These are phyloP conservation scores for Globisporangium acanthophoron DNA, from an alignment of 352 stramenopile genomes.

Conservation along the genomic window DNA sequence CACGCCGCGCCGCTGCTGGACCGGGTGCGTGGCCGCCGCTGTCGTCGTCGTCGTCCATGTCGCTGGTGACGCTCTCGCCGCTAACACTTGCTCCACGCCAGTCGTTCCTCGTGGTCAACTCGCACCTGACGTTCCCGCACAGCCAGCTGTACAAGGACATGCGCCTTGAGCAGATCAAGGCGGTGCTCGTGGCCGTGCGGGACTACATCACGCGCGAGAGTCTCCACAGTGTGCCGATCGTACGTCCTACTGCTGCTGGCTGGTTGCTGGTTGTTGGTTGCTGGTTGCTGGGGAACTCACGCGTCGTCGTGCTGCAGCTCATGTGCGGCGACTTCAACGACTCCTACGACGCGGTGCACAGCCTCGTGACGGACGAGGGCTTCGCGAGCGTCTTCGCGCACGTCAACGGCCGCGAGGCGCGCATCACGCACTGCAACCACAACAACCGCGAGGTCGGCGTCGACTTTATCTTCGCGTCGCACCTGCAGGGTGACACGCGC, in stretches of 20 bases:
- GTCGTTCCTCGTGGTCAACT: constrained; percentile 82
- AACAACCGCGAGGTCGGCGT: constrained; percentile 86
- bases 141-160: constrained; percentile 74
- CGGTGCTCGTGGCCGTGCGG: constrained; percentile 62
- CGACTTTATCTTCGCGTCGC: constrained; percentile 80
- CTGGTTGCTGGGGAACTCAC: background rate
- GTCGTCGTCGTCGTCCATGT: background rate
- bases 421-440: constrained; percentile 87
- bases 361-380: constrained; percentile 62
- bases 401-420: constrained; percentile 68
- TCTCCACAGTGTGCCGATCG: constrained; percentile 63
- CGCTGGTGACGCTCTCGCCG: background rate
- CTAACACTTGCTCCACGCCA: constrained; percentile 8
- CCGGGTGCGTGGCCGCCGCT: constrained; percentile 23
- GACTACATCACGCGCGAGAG: constrained; percentile 60
- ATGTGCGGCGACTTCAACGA: constrained; percentile 88
- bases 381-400: constrained; percentile 73
- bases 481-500: constrained; percentile 20
- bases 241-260: constrained; percentile 8
- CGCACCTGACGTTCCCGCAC: constrained; percentile 83
- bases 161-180: constrained; percentile 74
- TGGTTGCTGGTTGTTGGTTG: too few species aligned
- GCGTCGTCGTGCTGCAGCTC: constrained; percentile 17
- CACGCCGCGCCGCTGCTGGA: constrained; percentile 35
- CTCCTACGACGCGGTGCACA: constrained; percentile 77